Conservation (phyloP, 73 alveolate genomes). For the Effrenium voratum region DNA sequence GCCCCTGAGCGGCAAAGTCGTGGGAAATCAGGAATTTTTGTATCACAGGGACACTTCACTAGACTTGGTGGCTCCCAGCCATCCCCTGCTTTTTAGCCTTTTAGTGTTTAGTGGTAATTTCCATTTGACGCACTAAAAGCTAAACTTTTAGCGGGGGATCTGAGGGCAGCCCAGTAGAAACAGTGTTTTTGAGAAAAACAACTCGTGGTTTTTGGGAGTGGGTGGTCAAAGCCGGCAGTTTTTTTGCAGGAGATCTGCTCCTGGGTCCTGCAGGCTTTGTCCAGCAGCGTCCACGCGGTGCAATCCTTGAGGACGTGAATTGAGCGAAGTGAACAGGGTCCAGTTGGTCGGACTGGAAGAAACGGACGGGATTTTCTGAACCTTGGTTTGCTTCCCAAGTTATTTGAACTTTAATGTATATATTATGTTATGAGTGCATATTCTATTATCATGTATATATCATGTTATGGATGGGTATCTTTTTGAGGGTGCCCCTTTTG, state of each 20-base stretch:
- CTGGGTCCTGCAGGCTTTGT: conserved; percentile 59
- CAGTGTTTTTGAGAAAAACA: no score
- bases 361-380: background rate
- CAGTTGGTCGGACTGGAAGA: background rate
- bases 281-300: conserved; percentile 52
- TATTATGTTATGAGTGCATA: background rate
- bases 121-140: no score
- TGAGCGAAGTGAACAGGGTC: background rate
- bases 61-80: no score
- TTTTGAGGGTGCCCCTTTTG: background rate
- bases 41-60: no score
- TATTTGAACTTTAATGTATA: background rate
- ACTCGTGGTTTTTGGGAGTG: background rate
- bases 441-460: background rate
- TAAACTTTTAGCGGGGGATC: no score
- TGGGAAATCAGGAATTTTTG: no score
- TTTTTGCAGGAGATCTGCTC: conserved; percentile 24
- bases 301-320: conserved; percentile 51
- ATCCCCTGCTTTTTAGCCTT: no score
- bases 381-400: background rate
- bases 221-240: background rate
- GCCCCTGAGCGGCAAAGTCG: no score
- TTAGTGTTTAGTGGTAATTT: no score
- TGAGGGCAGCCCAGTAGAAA: no score
- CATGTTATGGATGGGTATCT: background rate